These are phyloP conservation scores for Phanerodontia chrysosporium DNA, from an alignment of 768 basidiomycete species.

Conservation along the genomic window DNA sequence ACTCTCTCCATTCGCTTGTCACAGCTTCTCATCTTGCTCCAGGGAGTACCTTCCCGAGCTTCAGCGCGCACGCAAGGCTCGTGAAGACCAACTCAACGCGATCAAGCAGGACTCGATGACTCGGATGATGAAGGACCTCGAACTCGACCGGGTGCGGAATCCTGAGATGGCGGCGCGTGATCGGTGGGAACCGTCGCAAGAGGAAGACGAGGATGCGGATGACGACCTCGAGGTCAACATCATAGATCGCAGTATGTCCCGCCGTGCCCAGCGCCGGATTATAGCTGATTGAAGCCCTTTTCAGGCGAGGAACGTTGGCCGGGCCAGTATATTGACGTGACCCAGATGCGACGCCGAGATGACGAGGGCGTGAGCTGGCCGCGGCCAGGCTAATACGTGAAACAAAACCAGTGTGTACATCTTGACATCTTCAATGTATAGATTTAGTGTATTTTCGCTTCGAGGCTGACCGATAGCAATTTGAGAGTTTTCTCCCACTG, in stretches of 20 bases:
- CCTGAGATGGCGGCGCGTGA: constrained; percentile 53
- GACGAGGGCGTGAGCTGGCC: constrained; percentile 69
- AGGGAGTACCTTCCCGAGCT: constrained; percentile 94
- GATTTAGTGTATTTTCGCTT: background rate
- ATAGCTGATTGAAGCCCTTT: constrained; percentile 13
- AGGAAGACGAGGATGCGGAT: constrained; percentile 49
- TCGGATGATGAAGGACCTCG: constrained; percentile 75
- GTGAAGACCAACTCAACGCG: constrained; percentile 60
- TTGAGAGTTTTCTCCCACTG: background rate
- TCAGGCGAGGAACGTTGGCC: constrained; percentile 73
- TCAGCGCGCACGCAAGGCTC: constrained; percentile 57
- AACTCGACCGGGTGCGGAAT: constrained; percentile 64
- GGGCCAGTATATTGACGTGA: constrained; percentile 74
- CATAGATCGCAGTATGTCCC: constrained; percentile 64
- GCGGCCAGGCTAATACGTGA: constrained; percentile 47
- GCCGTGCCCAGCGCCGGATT: background rate
- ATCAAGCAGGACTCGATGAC: constrained; percentile 74
- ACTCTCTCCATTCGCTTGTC: too few relatives aligned
- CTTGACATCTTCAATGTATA: constrained; percentile 2
- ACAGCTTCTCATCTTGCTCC: constrained; percentile 1
- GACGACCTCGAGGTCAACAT: constrained; percentile 47
- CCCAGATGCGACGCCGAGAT: constrained; percentile 48
- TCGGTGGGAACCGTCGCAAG: constrained; percentile 58
- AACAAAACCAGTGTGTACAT: background rate
- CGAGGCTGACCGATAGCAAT: background rate